These are phyloP conservation scores for Epichloe hybrida DNA, from an alignment of 2,329 filamentous ascomycete species.

Conservation along the genomic window DNA sequence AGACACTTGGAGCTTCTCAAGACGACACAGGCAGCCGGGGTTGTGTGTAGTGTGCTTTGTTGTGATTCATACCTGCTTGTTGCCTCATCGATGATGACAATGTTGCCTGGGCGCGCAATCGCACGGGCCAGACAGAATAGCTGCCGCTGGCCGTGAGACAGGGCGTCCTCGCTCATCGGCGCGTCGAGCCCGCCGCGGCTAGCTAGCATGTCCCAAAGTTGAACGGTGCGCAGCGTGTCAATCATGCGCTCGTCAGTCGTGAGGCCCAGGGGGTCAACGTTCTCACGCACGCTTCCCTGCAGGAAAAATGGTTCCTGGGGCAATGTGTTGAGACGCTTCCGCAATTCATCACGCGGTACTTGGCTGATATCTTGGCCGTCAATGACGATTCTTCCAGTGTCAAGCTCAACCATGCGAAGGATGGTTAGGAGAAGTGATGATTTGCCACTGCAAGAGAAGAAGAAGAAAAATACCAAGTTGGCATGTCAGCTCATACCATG, in stretches of 20 bases:
- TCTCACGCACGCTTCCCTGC: constrained; percentile 32
- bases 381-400: constrained; percentile 26
- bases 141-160: constrained; percentile 32
- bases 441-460: constrained; percentile 13
- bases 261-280: constrained; percentile 29
- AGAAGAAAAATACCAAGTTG: not conserved
- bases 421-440: constrained; percentile 27
- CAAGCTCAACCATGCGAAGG: constrained; percentile 33
- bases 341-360: constrained; percentile 12
- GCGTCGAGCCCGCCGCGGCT: constrained; percentile 24
- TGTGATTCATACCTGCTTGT: constrained; percentile 14
- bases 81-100: constrained; percentile 27
- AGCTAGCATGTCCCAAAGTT: constrained; percentile 28
- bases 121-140: constrained; percentile 27
- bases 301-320: constrained; percentile 40
- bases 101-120: constrained; percentile 18
- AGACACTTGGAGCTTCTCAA: not conserved
- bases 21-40: too few species aligned
- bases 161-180: constrained; percentile 15
- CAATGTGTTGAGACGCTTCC: constrained; percentile 25
- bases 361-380: constrained; percentile 26
- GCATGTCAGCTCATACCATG: not conserved
- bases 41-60: not conserved
- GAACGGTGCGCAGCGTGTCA: constrained; percentile 28
- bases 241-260: constrained; percentile 28